phyloP scores from a whole-genome alignment of 306 rosid species.

The Cicer judaicum region DNA sequence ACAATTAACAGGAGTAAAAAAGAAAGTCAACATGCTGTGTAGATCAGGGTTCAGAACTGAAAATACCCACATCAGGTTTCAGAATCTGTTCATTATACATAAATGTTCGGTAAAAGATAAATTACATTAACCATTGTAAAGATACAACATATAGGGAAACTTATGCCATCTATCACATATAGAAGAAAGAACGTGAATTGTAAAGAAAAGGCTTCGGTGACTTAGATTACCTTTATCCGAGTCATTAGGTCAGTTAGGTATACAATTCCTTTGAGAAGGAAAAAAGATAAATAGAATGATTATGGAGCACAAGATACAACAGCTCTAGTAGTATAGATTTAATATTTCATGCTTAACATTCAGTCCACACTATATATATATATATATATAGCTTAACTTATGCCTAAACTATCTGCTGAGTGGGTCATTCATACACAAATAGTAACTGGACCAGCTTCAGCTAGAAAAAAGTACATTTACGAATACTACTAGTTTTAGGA shows the following conservation, averaged over 20 bases:
- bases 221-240: neutral
- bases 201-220: neutral
- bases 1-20: constrained; percentile 2
- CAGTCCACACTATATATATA: neutral
- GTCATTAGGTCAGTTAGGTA: neutral
- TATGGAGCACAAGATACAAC: neutral
- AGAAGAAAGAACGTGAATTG: neutral
- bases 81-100: constrained; percentile 14
- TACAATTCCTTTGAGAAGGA: constrained; percentile 2
- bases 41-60: constrained; percentile 28
- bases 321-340: neutral
- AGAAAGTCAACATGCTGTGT: constrained; percentile 6
- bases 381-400: constrained; percentile 10
- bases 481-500: constrained; percentile 10
- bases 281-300: neutral
- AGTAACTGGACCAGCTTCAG: constrained; percentile 2
- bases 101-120: constrained; percentile 19
- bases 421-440: neutral
- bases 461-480: neutral
- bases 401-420: constrained; percentile 6
- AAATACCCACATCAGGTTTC: constrained; percentile 14
- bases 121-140: neutral
- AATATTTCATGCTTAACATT: constrained; percentile 18
- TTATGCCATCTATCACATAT: neutral
- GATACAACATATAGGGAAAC: neutral